Base-by-base conservation (phyloP, 345 rosid genomes). In the Eucalyptus cloeziana region DNA sequence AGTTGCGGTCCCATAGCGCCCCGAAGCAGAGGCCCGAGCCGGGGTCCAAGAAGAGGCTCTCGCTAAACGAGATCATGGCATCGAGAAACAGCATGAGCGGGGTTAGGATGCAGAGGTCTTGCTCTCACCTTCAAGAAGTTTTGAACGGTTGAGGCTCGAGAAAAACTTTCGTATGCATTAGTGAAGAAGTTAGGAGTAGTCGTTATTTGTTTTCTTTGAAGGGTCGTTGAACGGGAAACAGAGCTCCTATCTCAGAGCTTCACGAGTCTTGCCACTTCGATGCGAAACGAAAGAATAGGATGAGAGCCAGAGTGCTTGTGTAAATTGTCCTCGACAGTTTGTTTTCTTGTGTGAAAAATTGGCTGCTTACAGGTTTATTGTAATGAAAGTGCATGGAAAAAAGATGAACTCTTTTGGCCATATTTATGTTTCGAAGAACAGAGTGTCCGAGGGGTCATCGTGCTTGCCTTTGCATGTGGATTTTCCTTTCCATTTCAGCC, bases 21-120 rank as follows among this genome's bases (percentile, higher is more conserved):
- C 99, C 99, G 2, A 95, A 92, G 88, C 99, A 98, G 85, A 95
- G 99, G 86, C 95, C 95, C 2, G 98, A 94, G 91, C 89, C 92
- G 13, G 93, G 91, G 49, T 87, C 89, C 1, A 96, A 93, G 93
- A 95, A 92, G 93, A 92, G 94, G 92, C 92, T 94, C 86, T 93
- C 98, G 1, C 95, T 96, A 4, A 91, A 93, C 87, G 99, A 96
- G 90, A 92, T 95, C 50, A 91, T 95, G 93, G 96, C 94, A 17
- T 85, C 96, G 49, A 93, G 98, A 88, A 96, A 92, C 87, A 95
- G 96, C 94, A 89, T 94, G 47, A 93, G 96, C 89, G 90, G 95
- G 7, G 89, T 90, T 69, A 93, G 92, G 86, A 94, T 94, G 97
- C 93, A 92, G 88, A 88, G 92, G 88, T 87, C 96, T 86, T 92